These are phyloP conservation scores for Lipomyces anomalus DNA, from an alignment of 805 yeast species.

Conservation along the genomic window DNA sequence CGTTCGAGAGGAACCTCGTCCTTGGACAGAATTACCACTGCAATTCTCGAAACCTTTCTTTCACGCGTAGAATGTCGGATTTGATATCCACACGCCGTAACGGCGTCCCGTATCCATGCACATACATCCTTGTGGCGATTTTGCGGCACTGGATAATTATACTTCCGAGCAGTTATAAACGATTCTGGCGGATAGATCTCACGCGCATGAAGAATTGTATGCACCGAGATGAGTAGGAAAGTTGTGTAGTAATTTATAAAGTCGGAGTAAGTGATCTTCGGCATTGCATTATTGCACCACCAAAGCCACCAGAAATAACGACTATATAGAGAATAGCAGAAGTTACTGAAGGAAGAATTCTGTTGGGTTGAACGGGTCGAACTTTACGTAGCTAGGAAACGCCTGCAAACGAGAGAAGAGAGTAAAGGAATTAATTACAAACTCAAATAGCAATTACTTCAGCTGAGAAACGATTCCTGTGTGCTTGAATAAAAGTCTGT, in stretches of 20 bases:
- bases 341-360: no score
- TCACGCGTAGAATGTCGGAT: conserved; percentile 8
- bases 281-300: no score
- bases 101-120: conserved; percentile 40
- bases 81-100: conserved; percentile 27
- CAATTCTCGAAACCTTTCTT: conserved; percentile 20
- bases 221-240: conserved; percentile 46
- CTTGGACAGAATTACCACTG: conserved; percentile 38
- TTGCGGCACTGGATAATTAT: conserved; percentile 40
- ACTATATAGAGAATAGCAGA: no score
- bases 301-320: no score
- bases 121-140: conserved; percentile 46
- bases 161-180: conserved; percentile 41
- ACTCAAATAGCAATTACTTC: no score
- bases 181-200: conserved; percentile 49
- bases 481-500: no score
- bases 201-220: conserved; percentile 50
- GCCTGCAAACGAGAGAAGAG: no score
- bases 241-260: conserved; percentile 16
- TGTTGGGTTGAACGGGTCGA: no score
- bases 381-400: no score
- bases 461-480: no score
- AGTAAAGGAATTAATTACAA: no score
- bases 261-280: no score
- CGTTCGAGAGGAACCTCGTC: conserved; percentile 35